These are phyloP conservation scores for Penicillium sp. DNA, from an alignment of 2,329 filamentous ascomycete genomes.

Conservation along the genomic window DNA sequence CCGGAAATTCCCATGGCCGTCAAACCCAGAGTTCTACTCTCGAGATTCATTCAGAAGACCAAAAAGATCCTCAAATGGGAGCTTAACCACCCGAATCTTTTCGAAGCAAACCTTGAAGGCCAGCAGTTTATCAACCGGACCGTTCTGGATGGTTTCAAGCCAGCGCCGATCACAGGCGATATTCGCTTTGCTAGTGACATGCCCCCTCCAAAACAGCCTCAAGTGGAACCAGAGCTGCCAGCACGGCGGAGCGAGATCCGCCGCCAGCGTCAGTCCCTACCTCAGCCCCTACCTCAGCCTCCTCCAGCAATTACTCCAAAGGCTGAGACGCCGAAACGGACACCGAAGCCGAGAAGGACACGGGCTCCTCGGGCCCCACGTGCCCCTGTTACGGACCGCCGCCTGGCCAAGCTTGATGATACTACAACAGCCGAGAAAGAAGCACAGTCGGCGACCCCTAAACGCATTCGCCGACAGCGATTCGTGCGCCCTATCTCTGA, in stretches of 20 bases:
- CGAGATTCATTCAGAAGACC: constrained; percentile 30
- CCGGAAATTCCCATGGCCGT: constrained; percentile 11
- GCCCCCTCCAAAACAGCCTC: background rate
- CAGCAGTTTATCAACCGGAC: constrained; percentile 39
- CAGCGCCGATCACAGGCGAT: constrained; percentile 28
- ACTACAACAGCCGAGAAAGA: constrained; percentile 8
- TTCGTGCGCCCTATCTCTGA: constrained; percentile 23
- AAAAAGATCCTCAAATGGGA: constrained; percentile 39
- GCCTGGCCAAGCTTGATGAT: constrained; percentile 26
- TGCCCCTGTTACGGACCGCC: constrained; percentile 15
- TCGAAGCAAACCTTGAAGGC: constrained; percentile 20
- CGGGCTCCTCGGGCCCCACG: background rate
- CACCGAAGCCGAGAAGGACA: background rate
- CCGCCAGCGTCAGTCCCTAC: background rate
- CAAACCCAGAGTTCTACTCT: constrained; percentile 19
- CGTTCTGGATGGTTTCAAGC: constrained; percentile 29
- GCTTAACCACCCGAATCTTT: constrained; percentile 28
- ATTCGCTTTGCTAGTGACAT: constrained; percentile 33
- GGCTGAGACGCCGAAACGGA: background rate
- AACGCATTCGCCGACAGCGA: constrained; percentile 23
- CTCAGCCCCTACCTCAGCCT: background rate
- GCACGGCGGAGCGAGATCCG: constrained; percentile 2
- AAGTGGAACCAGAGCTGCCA: constrained; percentile 3
- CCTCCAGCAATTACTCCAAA: background rate
- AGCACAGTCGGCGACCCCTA: constrained; percentile 10